phyloP scores from a whole-genome alignment of 2,329 filamentous ascomycete species.

The Colletotrichum ledebouriae region DNA sequence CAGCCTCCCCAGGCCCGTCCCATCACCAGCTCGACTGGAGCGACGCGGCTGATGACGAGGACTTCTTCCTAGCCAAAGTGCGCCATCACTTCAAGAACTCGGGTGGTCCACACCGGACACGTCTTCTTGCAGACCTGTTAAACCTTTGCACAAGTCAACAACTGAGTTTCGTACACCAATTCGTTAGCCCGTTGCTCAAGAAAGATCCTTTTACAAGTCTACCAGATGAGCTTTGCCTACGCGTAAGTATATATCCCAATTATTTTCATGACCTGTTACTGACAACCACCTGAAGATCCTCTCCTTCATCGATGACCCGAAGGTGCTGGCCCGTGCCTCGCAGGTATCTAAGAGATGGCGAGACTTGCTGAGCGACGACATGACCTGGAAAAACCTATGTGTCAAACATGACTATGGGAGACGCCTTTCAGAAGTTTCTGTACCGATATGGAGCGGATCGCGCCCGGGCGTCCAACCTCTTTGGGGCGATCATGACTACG shows the following conservation, averaged over 20 bases:
- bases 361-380: conserved; percentile 93
- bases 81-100: conserved; percentile 84
- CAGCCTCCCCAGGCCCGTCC: conserved; percentile 74
- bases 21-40: conserved; percentile 79
- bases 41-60: conserved; percentile 82
- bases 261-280: neutral
- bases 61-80: conserved; percentile 84
- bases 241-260: conserved; percentile 66
- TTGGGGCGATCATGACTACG: conserved; percentile 44
- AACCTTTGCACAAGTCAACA: conserved; percentile 96
- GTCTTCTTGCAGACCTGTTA: conserved; percentile 87
- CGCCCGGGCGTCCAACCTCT: conserved; percentile 35
- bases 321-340: conserved; percentile 90
- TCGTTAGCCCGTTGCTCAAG: conserved; percentile 93
- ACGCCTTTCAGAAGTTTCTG: conserved; percentile 64
- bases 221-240: conserved; percentile 91
- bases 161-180: conserved; percentile 95
- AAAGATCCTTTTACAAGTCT: conserved; percentile 95
- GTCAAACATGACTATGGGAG: conserved; percentile 92
- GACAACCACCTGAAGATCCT: conserved; percentile 73
- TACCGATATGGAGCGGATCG: conserved; percentile 23
- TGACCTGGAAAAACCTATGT: conserved; percentile 98
- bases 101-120: conserved; percentile 80
- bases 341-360: conserved; percentile 97
- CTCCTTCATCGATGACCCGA: conserved; percentile 97